Base-by-base conservation (phyloP, 495 filamentous ascomycete species). In the Aspergillus nanangensis region DNA sequence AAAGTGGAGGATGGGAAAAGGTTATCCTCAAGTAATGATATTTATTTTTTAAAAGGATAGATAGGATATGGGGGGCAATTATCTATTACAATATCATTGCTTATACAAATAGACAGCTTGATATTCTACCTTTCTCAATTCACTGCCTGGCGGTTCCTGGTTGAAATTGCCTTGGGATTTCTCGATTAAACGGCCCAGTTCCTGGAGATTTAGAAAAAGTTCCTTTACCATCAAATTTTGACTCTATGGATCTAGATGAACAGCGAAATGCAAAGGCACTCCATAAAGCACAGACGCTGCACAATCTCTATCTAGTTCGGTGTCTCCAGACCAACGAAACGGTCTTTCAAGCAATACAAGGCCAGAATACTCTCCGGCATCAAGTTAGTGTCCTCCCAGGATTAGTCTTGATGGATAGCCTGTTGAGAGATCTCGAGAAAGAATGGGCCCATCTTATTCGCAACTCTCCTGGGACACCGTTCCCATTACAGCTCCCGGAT, bases 331-430 rank as follows among this genome's bases (percentile, higher is more conserved):
- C 18, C 23, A 52, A 59, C 35, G 17, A 47, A 48, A 25, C 45
- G 7, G 48, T 45, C 48, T 59, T 59, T 45, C 42, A 55, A 50
- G 53, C 56, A 23, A 49, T 56, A 40, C 53, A 56, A 44, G 44
- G 38, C 41, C 53, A 60, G 47, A 47, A 44, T 48, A 56, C 53
- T 38, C 56, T 60, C 44, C 52, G 44, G 19, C 53, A 60, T 54
- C 56, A 56, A 37, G 52, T 51, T 36, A 60, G 52, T 46, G 56
- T 56, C 39, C 37, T 53, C 37, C 56, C 56, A 20, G 56, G 56
- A 37, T 51, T 56, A 40, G 41, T 46, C n/a, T 36, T 51, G 29
- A 60, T 60, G 52, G 50, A 60, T 29, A 48, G 15, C 40, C 37
- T 56, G 24, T 46, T 60, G 31, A 45, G 49, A 48, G 56, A 60